Percentiles rank a stretch among this genome's conserved stretches.
Evolutionary conservation across 106 monocot genomes (phyloP).

Genomic region (Acorus calamus): DNA sequence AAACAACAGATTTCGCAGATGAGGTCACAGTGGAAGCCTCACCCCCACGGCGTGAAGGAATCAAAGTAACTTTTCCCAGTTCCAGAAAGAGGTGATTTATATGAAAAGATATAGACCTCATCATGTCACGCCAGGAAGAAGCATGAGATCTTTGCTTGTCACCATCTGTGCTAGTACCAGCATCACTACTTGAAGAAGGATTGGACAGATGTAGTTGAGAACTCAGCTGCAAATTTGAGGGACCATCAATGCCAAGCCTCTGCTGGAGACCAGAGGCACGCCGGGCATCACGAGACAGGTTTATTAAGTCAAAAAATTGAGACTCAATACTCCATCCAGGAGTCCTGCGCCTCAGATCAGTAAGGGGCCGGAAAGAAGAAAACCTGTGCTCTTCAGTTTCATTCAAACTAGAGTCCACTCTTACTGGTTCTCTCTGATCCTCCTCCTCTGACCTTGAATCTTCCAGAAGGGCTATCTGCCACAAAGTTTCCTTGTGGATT

Average conservation of each 20-base stretch:
- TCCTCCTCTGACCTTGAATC: constrained; percentile 63
- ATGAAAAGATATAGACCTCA: constrained; percentile 90
- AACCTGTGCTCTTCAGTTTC: constrained; percentile 67
- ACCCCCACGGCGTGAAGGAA: constrained; percentile 67
- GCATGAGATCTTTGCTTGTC: constrained; percentile 68
- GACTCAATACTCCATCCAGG: constrained; percentile 91
- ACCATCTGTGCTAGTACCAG: constrained; percentile 30
- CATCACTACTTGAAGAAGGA: constrained; percentile 25
- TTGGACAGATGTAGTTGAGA: constrained; percentile 21
- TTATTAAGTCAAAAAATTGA: constrained; percentile 91
- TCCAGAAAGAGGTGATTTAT: constrained; percentile 88
- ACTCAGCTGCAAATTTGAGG: constrained; percentile 22
- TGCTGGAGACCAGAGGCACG: constrained; percentile 40
- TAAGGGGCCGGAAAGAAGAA: constrained; percentile 70
- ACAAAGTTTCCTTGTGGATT: constrained; percentile 79
- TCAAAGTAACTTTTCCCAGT: constrained; percentile 76
- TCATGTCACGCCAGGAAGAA: constrained; percentile 80
- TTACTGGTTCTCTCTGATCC: constrained; percentile 33
- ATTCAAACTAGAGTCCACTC: constrained; percentile 19
- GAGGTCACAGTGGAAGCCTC: constrained; percentile 51
- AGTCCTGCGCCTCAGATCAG: constrained; percentile 78
- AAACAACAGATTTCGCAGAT: constrained; percentile 64
- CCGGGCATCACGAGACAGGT: constrained; percentile 80
- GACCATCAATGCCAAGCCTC: constrained; percentile 45
- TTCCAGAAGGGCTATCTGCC: constrained; percentile 89